Base-by-base conservation (phyloP, 805 yeast species). In the Candida pini region DNA sequence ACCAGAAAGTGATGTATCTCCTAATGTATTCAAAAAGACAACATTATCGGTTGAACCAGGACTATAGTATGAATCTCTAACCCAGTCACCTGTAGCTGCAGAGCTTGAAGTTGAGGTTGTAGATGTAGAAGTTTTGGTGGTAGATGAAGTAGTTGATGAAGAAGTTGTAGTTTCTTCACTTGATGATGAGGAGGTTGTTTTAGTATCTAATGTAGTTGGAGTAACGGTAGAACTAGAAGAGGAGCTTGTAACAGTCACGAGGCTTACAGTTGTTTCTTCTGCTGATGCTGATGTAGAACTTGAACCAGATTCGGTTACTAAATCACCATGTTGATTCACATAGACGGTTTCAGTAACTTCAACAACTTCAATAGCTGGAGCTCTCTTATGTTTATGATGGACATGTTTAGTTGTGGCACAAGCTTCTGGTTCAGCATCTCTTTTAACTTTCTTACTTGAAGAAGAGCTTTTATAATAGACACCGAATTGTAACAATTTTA, bases 1-100 rank as follows among this genome's bases (percentile, higher is more conserved):
- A 66, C 98, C 98, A 10, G 96, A 86, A 34, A 86, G 88, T 18
- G 68, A 60, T 28, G 79, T 67, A 48, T 94, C 95, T 63, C 98
- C 98, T 54, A 68, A 66, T 63, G 83, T 75, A 80, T 90, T 90
- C 66, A 89, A 67, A 76, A 92, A 89, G 26, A 78, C 78, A 46
- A 77, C 65, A 62, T 88, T 88, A 51, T 71, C 65, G 34, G 88
- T 63, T 28, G 80, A 64, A 44, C 89, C 89, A 33, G 63, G 56
- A 9, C 47, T 32, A 71, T 73, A 90, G 72, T 81, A 83, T 10
- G 95, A 75, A 38, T 62, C 61, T 73, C 95, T 81, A 29, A 63
- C 53, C 96, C 96, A 90, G 38, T 62, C 73, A 53, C 76, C 76
- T 17, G 72, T 38, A 16, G 65, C 23, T 19, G 71, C 33, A 6